phyloP scores from a whole-genome alignment of 441 rosid species.

The Adansonia madagascariensis region DNA sequence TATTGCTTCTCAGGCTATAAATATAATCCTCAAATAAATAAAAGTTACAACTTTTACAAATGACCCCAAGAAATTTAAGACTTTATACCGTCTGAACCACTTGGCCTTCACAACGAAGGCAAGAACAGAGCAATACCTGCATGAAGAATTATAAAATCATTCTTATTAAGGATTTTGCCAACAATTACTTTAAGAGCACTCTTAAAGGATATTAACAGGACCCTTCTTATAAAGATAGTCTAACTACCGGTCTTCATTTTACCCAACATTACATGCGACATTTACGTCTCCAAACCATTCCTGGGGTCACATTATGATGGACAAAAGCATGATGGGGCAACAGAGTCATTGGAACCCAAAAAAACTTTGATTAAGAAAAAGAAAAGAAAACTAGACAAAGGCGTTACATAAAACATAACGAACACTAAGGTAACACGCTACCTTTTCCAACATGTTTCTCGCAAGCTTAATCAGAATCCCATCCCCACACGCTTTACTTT shows the following conservation, averaged over 20 bases:
- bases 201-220: no score
- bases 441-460: slow-evolving; percentile 35
- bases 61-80: no score
- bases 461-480: slow-evolving; percentile 29
- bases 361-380: slow-evolving; percentile 27
- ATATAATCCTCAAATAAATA: background rate
- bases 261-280: slow-evolving; percentile 22
- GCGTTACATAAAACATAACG: slow-evolving; percentile 20
- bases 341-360: slow-evolving; percentile 37
- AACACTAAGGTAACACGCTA: slow-evolving; percentile 43
- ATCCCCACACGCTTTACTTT: slow-evolving; percentile 28
- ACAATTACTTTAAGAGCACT: background rate
- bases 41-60: background rate
- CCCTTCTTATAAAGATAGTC: background rate
- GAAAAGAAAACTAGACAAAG: slow-evolving; percentile 17
- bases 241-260: slow-evolving; percentile 23
- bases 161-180: background rate
- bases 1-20: background rate
- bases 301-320: slow-evolving; percentile 11
- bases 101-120: background rate
- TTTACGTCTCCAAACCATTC: background rate
- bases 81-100: background rate
- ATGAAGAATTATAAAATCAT: slow-evolving; percentile 7
- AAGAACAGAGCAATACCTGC: background rate
- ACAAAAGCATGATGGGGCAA: slow-evolving; percentile 22